Conservation (phyloP, 345 rosid genomes). For the Adansonia digitata region DNA sequence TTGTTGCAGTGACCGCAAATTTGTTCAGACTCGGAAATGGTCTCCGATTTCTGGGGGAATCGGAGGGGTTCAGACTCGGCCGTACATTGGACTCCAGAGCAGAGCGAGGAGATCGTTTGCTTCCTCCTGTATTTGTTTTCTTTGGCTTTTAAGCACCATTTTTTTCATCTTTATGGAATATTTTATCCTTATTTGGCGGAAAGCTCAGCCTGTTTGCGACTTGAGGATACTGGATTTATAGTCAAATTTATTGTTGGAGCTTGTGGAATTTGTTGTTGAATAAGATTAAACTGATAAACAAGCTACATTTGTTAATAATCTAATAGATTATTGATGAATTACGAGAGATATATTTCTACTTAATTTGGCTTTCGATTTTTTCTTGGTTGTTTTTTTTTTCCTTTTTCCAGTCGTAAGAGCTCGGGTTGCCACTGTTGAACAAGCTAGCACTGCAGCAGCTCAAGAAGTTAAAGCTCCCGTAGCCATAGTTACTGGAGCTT, state of each 20-base stretch:
- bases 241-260: neutral
- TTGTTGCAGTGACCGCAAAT: slow-evolving; percentile 27
- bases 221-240: neutral
- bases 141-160: neutral
- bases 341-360: neutral
- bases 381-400: neutral
- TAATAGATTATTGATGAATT: neutral
- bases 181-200: neutral
- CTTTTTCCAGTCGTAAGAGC: slow-evolving; percentile 52
- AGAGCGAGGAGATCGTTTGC: slow-evolving; percentile 39
- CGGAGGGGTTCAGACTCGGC: slow-evolving; percentile 29
- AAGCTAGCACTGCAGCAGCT: slow-evolving; percentile 35
- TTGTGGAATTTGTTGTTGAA: neutral
- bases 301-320: neutral
- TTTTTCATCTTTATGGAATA: neutral
- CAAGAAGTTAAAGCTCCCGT: slow-evolving; percentile 75
- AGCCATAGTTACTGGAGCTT: slow-evolving; percentile 90
- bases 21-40: slow-evolving; percentile 40
- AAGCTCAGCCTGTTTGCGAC: neutral
- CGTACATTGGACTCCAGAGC: slow-evolving; percentile 34
- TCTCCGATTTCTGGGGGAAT: slow-evolving; percentile 29
- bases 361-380: neutral
- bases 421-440: slow-evolving; percentile 58
- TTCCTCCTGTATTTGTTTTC: slow-evolving; percentile 46
- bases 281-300: neutral